Evolutionary conservation across 352 stramenopile genomes (phyloP).

Genomic region (Thalassiosira hispida): DNA sequence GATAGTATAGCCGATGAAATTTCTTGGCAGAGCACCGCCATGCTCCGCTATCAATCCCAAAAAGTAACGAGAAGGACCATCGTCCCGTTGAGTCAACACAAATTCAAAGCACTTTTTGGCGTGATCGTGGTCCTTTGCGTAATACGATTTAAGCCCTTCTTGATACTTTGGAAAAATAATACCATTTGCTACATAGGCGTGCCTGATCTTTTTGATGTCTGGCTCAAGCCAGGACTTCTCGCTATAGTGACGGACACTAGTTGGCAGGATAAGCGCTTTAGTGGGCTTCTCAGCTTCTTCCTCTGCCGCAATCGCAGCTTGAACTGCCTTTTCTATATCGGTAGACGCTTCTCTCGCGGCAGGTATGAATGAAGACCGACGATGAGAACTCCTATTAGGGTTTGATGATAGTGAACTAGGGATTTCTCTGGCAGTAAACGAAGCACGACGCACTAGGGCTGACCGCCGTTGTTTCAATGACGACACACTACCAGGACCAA

Average conservation of each 20-base stretch:
- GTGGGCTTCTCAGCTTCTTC: constrained; percentile 24
- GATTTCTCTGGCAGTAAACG: neutral
- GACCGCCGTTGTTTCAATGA: constrained; percentile 11
- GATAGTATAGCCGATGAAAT: constrained; percentile 61
- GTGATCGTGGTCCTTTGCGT: constrained; percentile 67
- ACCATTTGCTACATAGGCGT: constrained; percentile 64
- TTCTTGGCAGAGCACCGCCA: constrained; percentile 55
- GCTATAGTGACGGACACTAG: constrained; percentile 61
- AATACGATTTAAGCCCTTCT: constrained; percentile 71
- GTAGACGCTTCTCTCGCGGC: too few relatives aligned
- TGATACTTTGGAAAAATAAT: constrained; percentile 78
- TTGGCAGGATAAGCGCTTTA: constrained; percentile 66
- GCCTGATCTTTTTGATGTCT: constrained; percentile 73
- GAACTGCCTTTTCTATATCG: constrained; percentile 9
- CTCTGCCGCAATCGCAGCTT: constrained; percentile 5
- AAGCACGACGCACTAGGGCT: neutral
- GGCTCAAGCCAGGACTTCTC: constrained; percentile 65
- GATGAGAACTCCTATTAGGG: neutral
- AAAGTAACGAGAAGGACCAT: constrained; percentile 79
- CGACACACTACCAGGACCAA: neutral
- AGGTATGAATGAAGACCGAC: constrained; percentile 1
- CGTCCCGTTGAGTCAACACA: constrained; percentile 68
- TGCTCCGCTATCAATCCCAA: constrained; percentile 71
- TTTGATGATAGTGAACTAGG: neutral
- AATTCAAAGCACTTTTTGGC: constrained; percentile 67